Conservation (phyloP, 108 stramenopile species). For the Bacterosira constricta region DNA sequence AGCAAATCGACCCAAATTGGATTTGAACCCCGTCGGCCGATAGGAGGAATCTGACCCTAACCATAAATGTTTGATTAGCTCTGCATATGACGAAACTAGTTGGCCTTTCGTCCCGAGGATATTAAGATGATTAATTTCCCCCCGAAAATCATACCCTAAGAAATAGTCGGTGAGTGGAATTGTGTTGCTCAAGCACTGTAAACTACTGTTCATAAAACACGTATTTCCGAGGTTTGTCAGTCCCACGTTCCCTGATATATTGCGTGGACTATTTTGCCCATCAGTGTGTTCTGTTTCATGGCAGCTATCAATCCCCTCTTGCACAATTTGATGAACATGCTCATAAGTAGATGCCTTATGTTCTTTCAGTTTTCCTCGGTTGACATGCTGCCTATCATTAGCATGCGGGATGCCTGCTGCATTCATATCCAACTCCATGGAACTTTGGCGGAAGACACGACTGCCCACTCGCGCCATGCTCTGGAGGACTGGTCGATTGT, state of each 20-base stretch:
- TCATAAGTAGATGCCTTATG: slow-evolving; percentile 39
- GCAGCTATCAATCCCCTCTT: slow-evolving; percentile 16
- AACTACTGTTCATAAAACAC: slow-evolving; percentile 92
- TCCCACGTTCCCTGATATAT: slow-evolving; percentile 67
- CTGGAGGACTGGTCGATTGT: not conserved
- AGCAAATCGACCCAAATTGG: slow-evolving; percentile 58
- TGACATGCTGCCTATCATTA: not conserved
- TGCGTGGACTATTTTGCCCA: not conserved
- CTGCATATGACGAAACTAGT: slow-evolving; percentile 83
- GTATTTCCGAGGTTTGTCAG: slow-evolving; percentile 96
- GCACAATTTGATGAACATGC: slow-evolving; percentile 37
- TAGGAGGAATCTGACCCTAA: slow-evolving; percentile 47
- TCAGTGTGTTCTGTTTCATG: slow-evolving; percentile 4
- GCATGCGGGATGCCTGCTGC: too few species aligned
- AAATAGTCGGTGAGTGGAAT: slow-evolving; percentile 92
- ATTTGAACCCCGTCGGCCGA: slow-evolving; percentile 68
- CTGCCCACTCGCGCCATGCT: not conserved
- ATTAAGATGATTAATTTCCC: slow-evolving; percentile 90
- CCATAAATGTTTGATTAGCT: slow-evolving; percentile 89
- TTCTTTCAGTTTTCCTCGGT: not conserved
- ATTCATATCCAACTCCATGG: too few species aligned
- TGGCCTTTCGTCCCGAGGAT: slow-evolving; percentile 82
- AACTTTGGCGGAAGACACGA: not conserved
- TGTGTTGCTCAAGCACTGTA: slow-evolving; percentile 91
- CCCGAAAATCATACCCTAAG: slow-evolving; percentile 75